Base-by-base conservation (phyloP, 1,139 yeast species). In the Yamadazyma pseudoaaseri region DNA sequence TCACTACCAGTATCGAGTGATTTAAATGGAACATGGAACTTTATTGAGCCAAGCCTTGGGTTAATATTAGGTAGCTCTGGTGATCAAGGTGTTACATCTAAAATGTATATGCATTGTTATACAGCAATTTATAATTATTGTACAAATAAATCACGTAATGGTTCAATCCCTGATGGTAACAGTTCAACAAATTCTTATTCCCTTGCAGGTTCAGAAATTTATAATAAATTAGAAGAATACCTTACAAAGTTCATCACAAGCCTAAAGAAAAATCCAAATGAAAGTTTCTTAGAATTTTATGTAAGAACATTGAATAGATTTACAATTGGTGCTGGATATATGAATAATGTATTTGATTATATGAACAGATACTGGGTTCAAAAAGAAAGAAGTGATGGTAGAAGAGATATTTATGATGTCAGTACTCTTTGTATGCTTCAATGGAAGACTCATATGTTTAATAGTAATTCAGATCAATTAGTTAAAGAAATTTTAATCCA, bases 351-450 rank as follows among this genome's bases (percentile, higher is more conserved):
- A 18, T 87, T 92, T 55, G 96, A 90, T 56, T 94, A 94, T 59
- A 81, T 94, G 76, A 94, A 94, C 59, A 76, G 97, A 44, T 92
- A 92, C 61, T 94, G 98, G 98, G 97, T 94, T 31, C 87, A 85
- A 51, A 89, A 95, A 55, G 97, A 92, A 59, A 76, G 97, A 51
- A 86, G 90, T 27, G 97, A 92, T 55, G 97, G 97, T n/a, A 79
- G 87, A 51, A 75, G 90, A 45, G 89, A 87, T 50, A 80, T 92
- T 31, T 87, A 81, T 57, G 98, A 94, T 58, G 95, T 94, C 24
- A 82, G 86, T 52, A 89, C 97, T 1, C 68, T 92, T 47, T 84
- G 96, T 35, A 66, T 92, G 40, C 73, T 89, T 44, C 82, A 87
- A 35, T 94, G 99, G 99, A 82, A 86, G 51, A 77, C 79, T 41